Conservation (phyloP, 768 basidiomycete genomes). For the Phylloporus sp. region DNA sequence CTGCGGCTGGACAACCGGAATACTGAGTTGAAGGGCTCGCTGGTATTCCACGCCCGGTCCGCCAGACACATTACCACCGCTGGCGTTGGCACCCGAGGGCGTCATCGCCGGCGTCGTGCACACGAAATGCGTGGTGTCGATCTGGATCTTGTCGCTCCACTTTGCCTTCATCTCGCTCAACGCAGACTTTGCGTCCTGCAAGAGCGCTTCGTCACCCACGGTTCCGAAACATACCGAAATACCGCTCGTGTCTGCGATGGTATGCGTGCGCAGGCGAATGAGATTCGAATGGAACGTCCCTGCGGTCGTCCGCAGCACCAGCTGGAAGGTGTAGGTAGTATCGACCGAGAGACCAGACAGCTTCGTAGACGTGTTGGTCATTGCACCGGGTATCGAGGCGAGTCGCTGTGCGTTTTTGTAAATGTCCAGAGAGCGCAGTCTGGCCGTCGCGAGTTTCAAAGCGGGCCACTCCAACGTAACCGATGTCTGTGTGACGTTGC, state of each 20-base stretch:
- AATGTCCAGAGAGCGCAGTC: conserved; percentile 84
- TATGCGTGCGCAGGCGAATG: conserved; percentile 82
- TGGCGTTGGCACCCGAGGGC: conserved; percentile 49
- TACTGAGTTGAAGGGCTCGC: conserved; percentile 87
- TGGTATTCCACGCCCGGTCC: conserved; percentile 87
- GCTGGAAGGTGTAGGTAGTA: conserved; percentile 90
- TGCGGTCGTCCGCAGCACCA: conserved; percentile 87
- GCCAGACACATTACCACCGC: conserved; percentile 47
- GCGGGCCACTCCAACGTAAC: conserved; percentile 95
- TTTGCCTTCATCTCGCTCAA: conserved; percentile 82
- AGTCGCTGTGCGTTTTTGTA: conserved; percentile 88
- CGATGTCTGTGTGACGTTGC: conserved; percentile 94
- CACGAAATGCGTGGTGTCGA: conserved; percentile 98
- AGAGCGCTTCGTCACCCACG: conserved; percentile 66
- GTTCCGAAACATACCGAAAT: conserved; percentile 94
- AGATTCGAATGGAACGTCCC: conserved; percentile 86
- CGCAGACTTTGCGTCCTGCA: conserved; percentile 79
- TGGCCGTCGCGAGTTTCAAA: conserved; percentile 78
- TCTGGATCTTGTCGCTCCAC: conserved; percentile 90
- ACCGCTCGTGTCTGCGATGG: conserved; percentile 92
- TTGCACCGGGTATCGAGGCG: conserved; percentile 77
- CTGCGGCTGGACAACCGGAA: conserved; percentile 91
- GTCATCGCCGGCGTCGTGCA: conserved; percentile 84
- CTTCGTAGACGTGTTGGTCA: conserved; percentile 83
- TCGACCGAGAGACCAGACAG: conserved; percentile 75